These are phyloP conservation scores for Ophiocordyceps camponoti-leonardi DNA, from an alignment of 2,329 filamentous ascomycete genomes.

Conservation along the genomic window DNA sequence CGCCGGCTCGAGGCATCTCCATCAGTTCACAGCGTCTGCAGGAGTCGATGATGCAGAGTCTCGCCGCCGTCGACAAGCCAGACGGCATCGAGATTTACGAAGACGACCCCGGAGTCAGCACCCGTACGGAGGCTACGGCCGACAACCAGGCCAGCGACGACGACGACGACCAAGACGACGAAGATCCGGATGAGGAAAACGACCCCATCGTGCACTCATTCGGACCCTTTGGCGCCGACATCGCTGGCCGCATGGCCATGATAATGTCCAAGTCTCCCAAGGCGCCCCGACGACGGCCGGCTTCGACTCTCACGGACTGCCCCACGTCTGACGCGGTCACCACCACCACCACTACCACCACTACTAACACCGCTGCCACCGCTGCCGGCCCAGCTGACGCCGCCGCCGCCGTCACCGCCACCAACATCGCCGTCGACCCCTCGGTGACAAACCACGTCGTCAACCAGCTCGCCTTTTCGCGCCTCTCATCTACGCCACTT, in stretches of 20 bases:
- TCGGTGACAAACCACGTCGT: conserved; percentile 66
- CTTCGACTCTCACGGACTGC: conserved; percentile 4
- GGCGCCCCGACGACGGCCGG: conserved; percentile 4
- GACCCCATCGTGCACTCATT: conserved; percentile 88
- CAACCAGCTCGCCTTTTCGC: conserved; percentile 91
- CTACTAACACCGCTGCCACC: too few relatives aligned
- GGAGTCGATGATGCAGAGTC: not conserved
- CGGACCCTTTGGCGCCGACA: conserved; percentile 72
- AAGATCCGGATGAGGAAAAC: conserved; percentile 77
- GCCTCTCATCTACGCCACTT: conserved; percentile 77
- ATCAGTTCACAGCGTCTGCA: conserved; percentile 27
- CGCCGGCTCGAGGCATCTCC: conserved; percentile 19
- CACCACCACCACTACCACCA: too few relatives aligned
- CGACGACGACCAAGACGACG: conserved; percentile 43
- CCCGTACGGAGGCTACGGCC: conserved; percentile 31
- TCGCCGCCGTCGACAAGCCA: conserved; percentile 8
- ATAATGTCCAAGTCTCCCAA: conserved; percentile 45
- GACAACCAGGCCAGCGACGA: conserved; percentile 39
- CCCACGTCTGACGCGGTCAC: not conserved
- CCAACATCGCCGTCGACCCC: conserved; percentile 13
- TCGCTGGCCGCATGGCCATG: conserved; percentile 66
- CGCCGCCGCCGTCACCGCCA: not conserved
- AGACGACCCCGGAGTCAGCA: conserved; percentile 36
- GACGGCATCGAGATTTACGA: conserved; percentile 54
- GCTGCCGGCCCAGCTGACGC: too few relatives aligned